These are phyloP conservation scores for Lachancea kluyveri DNA, from an alignment of 805 yeast species.

Conservation along the genomic window DNA sequence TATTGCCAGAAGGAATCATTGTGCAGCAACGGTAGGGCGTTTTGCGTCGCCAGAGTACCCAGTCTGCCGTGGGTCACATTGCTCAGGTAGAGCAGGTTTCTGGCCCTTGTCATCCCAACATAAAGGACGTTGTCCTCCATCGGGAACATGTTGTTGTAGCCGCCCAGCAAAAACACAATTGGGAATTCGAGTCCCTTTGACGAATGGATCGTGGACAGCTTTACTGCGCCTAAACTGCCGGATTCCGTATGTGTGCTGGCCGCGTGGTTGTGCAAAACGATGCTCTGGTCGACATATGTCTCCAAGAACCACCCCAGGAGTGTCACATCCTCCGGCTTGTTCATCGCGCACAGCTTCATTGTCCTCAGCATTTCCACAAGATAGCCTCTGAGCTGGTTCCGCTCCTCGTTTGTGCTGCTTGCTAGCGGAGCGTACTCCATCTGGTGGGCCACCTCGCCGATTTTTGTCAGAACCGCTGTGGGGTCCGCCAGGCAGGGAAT, in stretches of 20 bases:
- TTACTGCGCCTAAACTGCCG: slow-evolving; percentile 30
- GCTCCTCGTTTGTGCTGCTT: slow-evolving; percentile 21
- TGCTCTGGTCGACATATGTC: slow-evolving; percentile 25
- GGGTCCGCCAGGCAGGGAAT: slow-evolving; percentile 27
- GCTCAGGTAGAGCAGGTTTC: slow-evolving; percentile 28
- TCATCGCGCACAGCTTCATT: slow-evolving; percentile 25
- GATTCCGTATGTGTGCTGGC: neutral
- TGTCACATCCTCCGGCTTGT: slow-evolving; percentile 20
- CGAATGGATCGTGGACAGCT: slow-evolving; percentile 63
- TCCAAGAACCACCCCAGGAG: slow-evolving; percentile 31
- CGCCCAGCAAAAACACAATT: slow-evolving; percentile 46
- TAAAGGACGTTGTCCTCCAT: slow-evolving; percentile 43
- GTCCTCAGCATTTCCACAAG: slow-evolving; percentile 34
- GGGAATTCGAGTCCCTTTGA: slow-evolving; percentile 75
- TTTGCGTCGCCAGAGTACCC: neutral
- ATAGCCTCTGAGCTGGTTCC: slow-evolving; percentile 21
- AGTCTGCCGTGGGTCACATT: slow-evolving; percentile 16
- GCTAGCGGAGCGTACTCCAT: slow-evolving; percentile 29
- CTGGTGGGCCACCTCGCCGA: slow-evolving; percentile 29
- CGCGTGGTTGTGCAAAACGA: slow-evolving; percentile 8
- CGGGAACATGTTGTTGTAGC: slow-evolving; percentile 9
- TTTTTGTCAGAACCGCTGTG: slow-evolving; percentile 28
- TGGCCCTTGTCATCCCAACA: slow-evolving; percentile 65
- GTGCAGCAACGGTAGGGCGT: slow-evolving; percentile 1
- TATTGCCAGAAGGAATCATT: slow-evolving; percentile 27